Evolutionary conservation across 176 grass and related monocot genomes (phyloP).

Genomic region (Luzula sylvatica): DNA sequence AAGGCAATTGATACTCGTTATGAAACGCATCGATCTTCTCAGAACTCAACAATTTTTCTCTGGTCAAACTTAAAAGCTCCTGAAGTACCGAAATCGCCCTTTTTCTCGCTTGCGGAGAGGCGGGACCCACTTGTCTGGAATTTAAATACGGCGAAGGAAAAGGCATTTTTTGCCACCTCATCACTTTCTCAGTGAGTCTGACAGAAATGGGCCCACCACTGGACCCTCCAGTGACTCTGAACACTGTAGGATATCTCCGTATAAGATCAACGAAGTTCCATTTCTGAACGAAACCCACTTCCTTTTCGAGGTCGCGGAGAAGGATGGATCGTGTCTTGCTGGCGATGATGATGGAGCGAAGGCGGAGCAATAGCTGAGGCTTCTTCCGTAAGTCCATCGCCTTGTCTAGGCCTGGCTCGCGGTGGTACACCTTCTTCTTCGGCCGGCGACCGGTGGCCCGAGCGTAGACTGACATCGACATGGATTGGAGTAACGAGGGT

Average conservation of each 20-base stretch:
- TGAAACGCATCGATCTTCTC: constrained; percentile 81
- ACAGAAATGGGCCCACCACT: constrained; percentile 44
- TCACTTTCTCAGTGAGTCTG: constrained; percentile 53
- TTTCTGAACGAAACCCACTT: constrained; percentile 79
- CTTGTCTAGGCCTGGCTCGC: constrained; percentile 67
- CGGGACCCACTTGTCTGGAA: constrained; percentile 42
- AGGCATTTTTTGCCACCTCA: constrained; percentile 89
- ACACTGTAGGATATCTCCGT: constrained; percentile 55
- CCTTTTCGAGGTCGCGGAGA: constrained; percentile 73
- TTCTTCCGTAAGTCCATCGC: constrained; percentile 80
- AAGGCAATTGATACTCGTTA: constrained; percentile 65
- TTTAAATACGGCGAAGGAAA: constrained; percentile 85
- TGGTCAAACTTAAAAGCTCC: constrained; percentile 78
- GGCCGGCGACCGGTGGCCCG: constrained; percentile 34
- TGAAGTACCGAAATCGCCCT: constrained; percentile 56
- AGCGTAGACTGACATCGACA: constrained; percentile 44
- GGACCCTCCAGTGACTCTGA: constrained; percentile 48
- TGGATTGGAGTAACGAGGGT: constrained; percentile 10
- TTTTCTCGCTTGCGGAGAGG: constrained; percentile 63
- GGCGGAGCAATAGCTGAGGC: constrained; percentile 48
- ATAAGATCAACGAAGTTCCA: constrained; percentile 66
- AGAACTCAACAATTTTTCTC: constrained; percentile 62
- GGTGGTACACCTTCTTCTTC: constrained; percentile 86
- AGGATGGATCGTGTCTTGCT: constrained; percentile 43
- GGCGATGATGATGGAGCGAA: constrained; percentile 42